Conservation (phyloP, 2,329 filamentous ascomycete species). For the Polytolypa hystricis region DNA sequence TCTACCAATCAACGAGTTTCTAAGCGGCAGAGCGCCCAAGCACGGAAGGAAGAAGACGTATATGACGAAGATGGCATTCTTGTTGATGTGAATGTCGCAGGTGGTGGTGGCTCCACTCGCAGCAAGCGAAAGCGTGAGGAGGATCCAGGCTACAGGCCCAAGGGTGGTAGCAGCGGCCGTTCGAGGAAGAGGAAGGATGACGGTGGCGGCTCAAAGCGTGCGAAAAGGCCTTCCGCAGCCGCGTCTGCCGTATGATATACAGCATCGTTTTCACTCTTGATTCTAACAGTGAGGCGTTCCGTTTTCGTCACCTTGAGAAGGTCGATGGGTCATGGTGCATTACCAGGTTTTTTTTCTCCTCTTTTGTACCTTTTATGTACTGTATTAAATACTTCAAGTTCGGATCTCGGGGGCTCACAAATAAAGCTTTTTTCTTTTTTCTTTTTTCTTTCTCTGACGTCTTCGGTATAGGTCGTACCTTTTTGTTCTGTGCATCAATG, state of each 20-base stretch:
- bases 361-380: too few species aligned
- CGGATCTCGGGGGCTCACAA: too few species aligned
- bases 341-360: too few species aligned
- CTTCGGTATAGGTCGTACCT: too few species aligned
- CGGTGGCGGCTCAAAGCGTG: constrained; percentile 20
- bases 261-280: too few species aligned
- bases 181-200: constrained; percentile 29
- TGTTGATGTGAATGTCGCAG: constrained; percentile 24
- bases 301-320: too few species aligned
- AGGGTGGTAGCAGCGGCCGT: constrained; percentile 32
- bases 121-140: constrained; percentile 39
- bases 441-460: too few species aligned
- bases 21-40: constrained; percentile 27
- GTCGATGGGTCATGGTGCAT: too few species aligned
- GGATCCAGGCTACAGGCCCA: constrained; percentile 36
- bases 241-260: constrained; percentile 10
- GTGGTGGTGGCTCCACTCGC: constrained; percentile 16
- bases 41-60: constrained; percentile 30
- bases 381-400: too few species aligned
- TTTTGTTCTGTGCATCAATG: too few species aligned
- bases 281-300: too few species aligned
- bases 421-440: too few species aligned
- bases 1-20: constrained; percentile 31
- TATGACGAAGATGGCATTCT: constrained; percentile 34
- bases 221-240: constrained; percentile 22